Evolutionary conservation across 2,329 filamentous ascomycete genomes (phyloP).

Genomic region (Penicillium sclerotigenum): DNA sequence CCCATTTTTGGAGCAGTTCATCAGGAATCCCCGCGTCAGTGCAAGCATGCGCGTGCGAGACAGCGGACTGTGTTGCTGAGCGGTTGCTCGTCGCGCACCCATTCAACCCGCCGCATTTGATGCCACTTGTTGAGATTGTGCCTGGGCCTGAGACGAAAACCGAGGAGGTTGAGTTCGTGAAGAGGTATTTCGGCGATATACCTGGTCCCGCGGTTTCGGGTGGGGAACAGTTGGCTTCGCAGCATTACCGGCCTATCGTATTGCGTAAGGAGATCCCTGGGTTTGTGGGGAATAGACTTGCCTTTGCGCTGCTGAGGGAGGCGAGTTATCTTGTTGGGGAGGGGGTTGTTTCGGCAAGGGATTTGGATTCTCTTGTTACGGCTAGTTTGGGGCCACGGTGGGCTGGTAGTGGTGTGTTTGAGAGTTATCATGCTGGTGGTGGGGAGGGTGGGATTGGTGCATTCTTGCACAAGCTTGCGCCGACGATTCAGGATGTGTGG

Average conservation of each 20-base stretch:
- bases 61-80: slow-evolving; percentile 37
- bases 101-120: slow-evolving; percentile 61
- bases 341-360: slow-evolving; percentile 52
- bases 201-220: slow-evolving; percentile 9
- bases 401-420: slow-evolving; percentile 57
- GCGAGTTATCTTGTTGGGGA: slow-evolving; percentile 54
- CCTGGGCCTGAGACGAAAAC: slow-evolving; percentile 46
- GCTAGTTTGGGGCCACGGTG: slow-evolving; percentile 54
- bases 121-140: slow-evolving; percentile 60
- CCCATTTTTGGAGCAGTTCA: slow-evolving; percentile 58
- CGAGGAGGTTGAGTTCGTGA: slow-evolving; percentile 27
- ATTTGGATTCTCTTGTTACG: slow-evolving; percentile 54
- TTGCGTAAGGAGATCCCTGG: slow-evolving; percentile 53
- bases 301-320: slow-evolving; percentile 56
- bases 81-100: slow-evolving; percentile 58
- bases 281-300: slow-evolving; percentile 58
- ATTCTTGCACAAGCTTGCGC: slow-evolving; percentile 57
- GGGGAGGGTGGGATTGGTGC: slow-evolving; percentile 52
- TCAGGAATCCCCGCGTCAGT: slow-evolving; percentile 56
- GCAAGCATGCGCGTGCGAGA: slow-evolving; percentile 33
- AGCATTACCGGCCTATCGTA: slow-evolving; percentile 45
- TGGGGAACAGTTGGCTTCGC: not conserved
- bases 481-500: slow-evolving; percentile 56
- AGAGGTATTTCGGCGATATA: slow-evolving; percentile 40
- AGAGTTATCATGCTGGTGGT: slow-evolving; percentile 58